A percentile compares a stretch with the other conserved stretches of the same genome.
Conservation (phyloP, 805 yeast genomes). For the Kuraishia piskuri region DNA sequence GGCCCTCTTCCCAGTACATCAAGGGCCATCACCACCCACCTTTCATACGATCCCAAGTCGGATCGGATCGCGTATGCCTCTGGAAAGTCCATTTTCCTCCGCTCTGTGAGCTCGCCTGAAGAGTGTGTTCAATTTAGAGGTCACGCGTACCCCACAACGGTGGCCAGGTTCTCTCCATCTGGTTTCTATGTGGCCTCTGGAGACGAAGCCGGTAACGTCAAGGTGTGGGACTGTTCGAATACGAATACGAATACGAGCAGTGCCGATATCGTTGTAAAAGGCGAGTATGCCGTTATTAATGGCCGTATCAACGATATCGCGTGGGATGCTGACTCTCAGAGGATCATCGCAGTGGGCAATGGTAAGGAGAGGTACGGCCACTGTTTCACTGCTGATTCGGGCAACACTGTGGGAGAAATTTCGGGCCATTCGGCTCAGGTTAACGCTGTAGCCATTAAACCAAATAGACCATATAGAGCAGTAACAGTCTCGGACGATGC, state of each 20-base stretch:
- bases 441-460: slow-evolving; percentile 78
- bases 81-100: slow-evolving; percentile 71
- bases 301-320: slow-evolving; percentile 78
- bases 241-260: not conserved
- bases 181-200: slow-evolving; percentile 91
- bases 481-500: slow-evolving; percentile 90
- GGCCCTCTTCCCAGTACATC: slow-evolving; percentile 64
- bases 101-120: slow-evolving; percentile 50
- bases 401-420: slow-evolving; percentile 94
- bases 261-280: slow-evolving; percentile 50
- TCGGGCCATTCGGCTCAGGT: slow-evolving; percentile 83
- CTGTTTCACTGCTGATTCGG: slow-evolving; percentile 88
- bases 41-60: slow-evolving; percentile 64
- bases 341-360: slow-evolving; percentile 90
- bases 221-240: slow-evolving; percentile 72
- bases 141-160: slow-evolving; percentile 68
- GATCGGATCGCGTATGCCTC: slow-evolving; percentile 73
- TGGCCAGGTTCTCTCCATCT: slow-evolving; percentile 80
- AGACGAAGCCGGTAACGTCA: slow-evolving; percentile 82
- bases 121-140: slow-evolving; percentile 59
- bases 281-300: slow-evolving; percentile 65
- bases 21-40: slow-evolving; percentile 59
- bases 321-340: slow-evolving; percentile 85
- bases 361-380: slow-evolving; percentile 91
- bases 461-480: slow-evolving; percentile 85